These are phyloP conservation scores for Ramaria rubella DNA, from an alignment of 768 basidiomycete genomes.

Conservation along the genomic window DNA sequence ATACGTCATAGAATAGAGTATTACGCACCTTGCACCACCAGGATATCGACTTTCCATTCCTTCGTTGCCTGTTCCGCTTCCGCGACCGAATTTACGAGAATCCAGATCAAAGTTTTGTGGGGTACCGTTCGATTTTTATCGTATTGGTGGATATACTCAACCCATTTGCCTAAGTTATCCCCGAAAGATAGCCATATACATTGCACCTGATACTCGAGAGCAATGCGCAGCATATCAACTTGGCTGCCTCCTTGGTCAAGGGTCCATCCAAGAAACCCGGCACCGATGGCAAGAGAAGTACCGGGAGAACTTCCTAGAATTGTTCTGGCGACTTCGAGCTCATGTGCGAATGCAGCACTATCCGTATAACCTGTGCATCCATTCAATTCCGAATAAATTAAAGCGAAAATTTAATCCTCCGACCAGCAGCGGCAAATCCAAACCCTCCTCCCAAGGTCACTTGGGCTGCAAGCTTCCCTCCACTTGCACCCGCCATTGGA, in stretches of 20 bases:
- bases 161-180: slow-evolving; percentile 49
- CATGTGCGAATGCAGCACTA: slow-evolving; percentile 32
- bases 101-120: slow-evolving; percentile 50
- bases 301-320: slow-evolving; percentile 27
- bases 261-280: slow-evolving; percentile 71
- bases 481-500: slow-evolving; percentile 68
- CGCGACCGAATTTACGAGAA: slow-evolving; percentile 55
- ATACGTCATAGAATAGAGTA: neutral
- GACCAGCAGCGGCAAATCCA: slow-evolving; percentile 67
- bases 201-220: slow-evolving; percentile 50
- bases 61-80: slow-evolving; percentile 53
- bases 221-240: slow-evolving; percentile 39
- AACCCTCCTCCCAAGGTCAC: slow-evolving; percentile 67
- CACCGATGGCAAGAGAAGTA: slow-evolving; percentile 49
- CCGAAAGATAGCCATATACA: slow-evolving; percentile 78
- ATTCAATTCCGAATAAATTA: neutral
- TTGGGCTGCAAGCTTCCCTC: slow-evolving; percentile 52
- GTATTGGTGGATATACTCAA: slow-evolving; percentile 48
- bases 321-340: slow-evolving; percentile 49
- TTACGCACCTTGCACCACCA: slow-evolving; percentile 68
- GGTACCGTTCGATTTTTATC: slow-evolving; percentile 27
- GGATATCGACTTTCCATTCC: slow-evolving; percentile 62
- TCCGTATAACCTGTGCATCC: slow-evolving; percentile 38
- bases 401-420: neutral
- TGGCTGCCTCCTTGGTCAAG: slow-evolving; percentile 41